Evolutionary conservation across 108 stramenopile species (phyloP).

Genomic region (Cyclotella cryptica): DNA sequence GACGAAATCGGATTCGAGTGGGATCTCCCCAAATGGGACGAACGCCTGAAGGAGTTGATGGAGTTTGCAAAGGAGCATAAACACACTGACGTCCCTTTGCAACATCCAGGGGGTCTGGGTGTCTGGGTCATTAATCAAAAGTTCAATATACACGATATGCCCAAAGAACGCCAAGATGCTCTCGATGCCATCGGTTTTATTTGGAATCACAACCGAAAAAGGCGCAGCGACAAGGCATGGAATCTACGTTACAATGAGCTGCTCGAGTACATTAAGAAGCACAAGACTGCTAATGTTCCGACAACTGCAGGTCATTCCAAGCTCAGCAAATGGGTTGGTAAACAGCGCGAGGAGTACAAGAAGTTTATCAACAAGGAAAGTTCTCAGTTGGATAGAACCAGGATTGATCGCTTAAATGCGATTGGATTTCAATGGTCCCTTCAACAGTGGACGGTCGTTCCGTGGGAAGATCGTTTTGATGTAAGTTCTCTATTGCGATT

Average conservation of each 20-base stretch:
- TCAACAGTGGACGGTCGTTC: conserved; percentile 36
- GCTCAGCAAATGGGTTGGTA: conserved; percentile 51
- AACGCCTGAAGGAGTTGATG: conserved; percentile 37
- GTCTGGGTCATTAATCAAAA: conserved; percentile 55
- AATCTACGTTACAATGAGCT: conserved; percentile 26
- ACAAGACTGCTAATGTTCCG: conserved; percentile 45
- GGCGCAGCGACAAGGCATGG: conserved; percentile 34
- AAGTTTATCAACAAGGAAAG: conserved; percentile 45
- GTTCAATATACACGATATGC: conserved; percentile 48
- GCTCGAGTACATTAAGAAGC: conserved; percentile 26
- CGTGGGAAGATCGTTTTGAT: conserved; percentile 59
- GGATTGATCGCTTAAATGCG: conserved; percentile 47
- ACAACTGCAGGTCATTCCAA: conserved; percentile 39
- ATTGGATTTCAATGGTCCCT: conserved; percentile 54
- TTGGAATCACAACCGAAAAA: conserved; percentile 56
- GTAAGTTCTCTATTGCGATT: conserved; percentile 10
- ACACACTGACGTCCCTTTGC: conserved; percentile 29
- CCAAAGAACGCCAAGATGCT: conserved; percentile 38
- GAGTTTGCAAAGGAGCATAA: conserved; percentile 23
- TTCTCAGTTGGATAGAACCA: conserved; percentile 37
- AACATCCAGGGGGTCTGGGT: conserved; percentile 37
- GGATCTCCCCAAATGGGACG: conserved; percentile 43
- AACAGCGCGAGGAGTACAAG: conserved; percentile 57
- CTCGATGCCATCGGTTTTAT: conserved; percentile 53
- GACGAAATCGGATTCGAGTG: conserved; percentile 48